A percentile compares a stretch with the other conserved stretches of the same genome.
phyloP scores from a whole-genome alignment of 139 green algal species.

The Mychonastes homosphaera region DNA sequence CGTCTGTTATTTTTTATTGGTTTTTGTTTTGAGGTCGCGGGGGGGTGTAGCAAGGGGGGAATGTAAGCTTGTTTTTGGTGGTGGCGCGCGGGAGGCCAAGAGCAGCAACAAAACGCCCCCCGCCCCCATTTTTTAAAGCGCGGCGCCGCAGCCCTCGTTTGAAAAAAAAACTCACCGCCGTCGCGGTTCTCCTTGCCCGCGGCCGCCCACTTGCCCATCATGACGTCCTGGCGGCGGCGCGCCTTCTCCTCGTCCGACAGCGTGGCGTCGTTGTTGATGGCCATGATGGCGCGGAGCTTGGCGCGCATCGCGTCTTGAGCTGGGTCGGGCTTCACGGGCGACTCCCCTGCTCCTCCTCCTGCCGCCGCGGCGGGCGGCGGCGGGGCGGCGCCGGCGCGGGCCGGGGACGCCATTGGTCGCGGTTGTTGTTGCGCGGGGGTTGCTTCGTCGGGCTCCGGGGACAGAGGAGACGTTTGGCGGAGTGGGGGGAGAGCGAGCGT shows the following conservation, averaged over 20 bases:
- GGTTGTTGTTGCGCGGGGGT: too few relatives aligned
- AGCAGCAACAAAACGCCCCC: background rate
- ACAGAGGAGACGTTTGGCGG: too few relatives aligned
- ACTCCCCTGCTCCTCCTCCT: background rate
- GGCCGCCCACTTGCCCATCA: constrained; percentile 47
- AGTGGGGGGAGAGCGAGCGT: too few relatives aligned
- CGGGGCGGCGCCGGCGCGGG: background rate
- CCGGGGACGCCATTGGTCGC: too few relatives aligned
- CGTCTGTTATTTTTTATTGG: background rate
- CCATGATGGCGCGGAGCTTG: constrained; percentile 37
- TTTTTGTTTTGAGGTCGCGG: background rate
- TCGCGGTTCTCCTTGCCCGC: constrained; percentile 7
- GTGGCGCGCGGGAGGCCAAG: constrained; percentile 10
- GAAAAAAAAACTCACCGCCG: background rate
- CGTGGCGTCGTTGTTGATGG: constrained; percentile 56
- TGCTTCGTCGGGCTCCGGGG: too few relatives aligned
- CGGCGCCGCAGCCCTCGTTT: background rate
- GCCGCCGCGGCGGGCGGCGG: background rate
- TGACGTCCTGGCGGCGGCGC: constrained; percentile 58
- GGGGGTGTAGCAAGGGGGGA: background rate
- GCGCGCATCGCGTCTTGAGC: background rate
- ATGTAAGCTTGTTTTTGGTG: constrained; percentile 3
- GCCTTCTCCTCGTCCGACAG: constrained; percentile 75
- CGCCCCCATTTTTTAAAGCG: background rate
- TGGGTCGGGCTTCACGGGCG: background rate